Percentiles rank a stretch among this genome's conserved stretches.
These are phyloP conservation scores for Ophiostoma sp. DNA, from an alignment of 2,329 filamentous ascomycete species.

Conservation along the genomic window DNA sequence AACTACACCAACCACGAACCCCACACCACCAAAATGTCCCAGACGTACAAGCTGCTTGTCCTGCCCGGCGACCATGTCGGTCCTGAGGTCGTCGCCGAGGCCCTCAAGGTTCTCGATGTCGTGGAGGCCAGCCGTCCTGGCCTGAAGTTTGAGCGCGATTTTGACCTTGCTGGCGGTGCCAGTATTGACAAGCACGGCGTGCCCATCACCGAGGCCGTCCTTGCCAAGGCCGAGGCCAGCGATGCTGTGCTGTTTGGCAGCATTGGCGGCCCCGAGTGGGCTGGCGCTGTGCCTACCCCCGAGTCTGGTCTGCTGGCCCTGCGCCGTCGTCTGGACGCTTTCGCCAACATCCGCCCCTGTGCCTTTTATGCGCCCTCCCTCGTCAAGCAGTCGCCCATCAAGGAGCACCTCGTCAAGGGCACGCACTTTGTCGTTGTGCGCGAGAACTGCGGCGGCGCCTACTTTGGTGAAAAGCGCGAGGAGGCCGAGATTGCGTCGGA, in stretches of 20 bases:
- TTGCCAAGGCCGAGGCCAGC: slow-evolving; percentile 42
- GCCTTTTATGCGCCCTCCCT: slow-evolving; percentile 46
- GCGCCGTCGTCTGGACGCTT: slow-evolving; percentile 45
- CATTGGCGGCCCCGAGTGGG: slow-evolving; percentile 52
- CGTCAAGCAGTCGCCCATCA: slow-evolving; percentile 42
- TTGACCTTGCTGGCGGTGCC: slow-evolving; percentile 37
- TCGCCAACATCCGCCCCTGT: slow-evolving; percentile 53
- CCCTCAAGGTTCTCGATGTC: slow-evolving; percentile 48
- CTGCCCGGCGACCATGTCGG: slow-evolving; percentile 50
- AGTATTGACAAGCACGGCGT: slow-evolving; percentile 48
- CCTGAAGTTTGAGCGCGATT: slow-evolving; percentile 35
- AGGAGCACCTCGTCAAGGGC: slow-evolving; percentile 45
- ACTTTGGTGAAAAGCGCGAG: slow-evolving; percentile 51
- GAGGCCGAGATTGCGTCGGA: slow-evolving; percentile 47
- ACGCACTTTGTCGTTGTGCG: slow-evolving; percentile 52
- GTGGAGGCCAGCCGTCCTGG: slow-evolving; percentile 38
- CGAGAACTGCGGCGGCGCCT: slow-evolving; percentile 53
- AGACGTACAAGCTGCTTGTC: slow-evolving; percentile 41
- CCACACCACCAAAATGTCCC: slow-evolving; percentile 2
- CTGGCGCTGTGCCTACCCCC: slow-evolving; percentile 42
- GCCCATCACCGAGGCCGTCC: slow-evolving; percentile 46
- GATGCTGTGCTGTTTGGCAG: slow-evolving; percentile 51
- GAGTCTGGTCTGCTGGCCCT: slow-evolving; percentile 48
- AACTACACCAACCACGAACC: not conserved
- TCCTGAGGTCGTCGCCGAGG: slow-evolving; percentile 49